These are phyloP conservation scores for Magnolia sinica DNA, from an alignment of 164 flowering plant genomes.

Conservation along the genomic window DNA sequence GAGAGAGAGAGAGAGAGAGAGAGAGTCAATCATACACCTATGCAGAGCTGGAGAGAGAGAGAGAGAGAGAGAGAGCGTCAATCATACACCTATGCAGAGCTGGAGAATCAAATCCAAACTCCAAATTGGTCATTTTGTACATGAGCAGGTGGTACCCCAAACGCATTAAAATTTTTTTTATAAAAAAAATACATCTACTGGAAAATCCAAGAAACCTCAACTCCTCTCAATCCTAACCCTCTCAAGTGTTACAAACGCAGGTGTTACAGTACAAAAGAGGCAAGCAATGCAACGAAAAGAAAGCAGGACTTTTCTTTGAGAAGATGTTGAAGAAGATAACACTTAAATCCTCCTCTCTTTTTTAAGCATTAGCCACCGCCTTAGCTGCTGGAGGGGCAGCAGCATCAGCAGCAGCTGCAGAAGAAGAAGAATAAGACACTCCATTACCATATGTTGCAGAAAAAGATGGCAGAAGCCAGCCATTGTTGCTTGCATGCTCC, in stretches of 20 bases:
- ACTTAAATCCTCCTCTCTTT: not conserved
- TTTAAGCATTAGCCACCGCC: not conserved
- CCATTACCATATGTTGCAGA: slow-evolving; percentile 17
- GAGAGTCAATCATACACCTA: too few species aligned
- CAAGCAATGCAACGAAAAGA: not conserved
- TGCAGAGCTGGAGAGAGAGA: too few species aligned
- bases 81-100: too few species aligned
- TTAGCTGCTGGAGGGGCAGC: not conserved
- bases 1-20: too few species aligned
- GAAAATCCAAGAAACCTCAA: not conserved
- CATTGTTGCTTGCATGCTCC: slow-evolving; percentile 60
- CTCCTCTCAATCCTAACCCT: not conserved
- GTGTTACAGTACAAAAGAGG: slow-evolving; percentile 3
- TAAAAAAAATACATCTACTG: not conserved
- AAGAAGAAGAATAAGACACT: not conserved
- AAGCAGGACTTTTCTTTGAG: not conserved
- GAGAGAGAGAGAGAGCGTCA: too few species aligned
- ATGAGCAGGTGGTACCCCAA: too few species aligned
- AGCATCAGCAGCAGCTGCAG: too few species aligned
- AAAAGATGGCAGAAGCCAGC: slow-evolving; percentile 69
- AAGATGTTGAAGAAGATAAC: not conserved
- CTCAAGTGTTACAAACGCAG: not conserved
- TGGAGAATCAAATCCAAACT: too few species aligned
- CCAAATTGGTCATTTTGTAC: too few species aligned
- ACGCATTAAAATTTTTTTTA: too few species aligned